phyloP scores from a whole-genome alignment of 2,329 filamentous ascomycete genomes.

The Neocatenulostroma microsporum region DNA sequence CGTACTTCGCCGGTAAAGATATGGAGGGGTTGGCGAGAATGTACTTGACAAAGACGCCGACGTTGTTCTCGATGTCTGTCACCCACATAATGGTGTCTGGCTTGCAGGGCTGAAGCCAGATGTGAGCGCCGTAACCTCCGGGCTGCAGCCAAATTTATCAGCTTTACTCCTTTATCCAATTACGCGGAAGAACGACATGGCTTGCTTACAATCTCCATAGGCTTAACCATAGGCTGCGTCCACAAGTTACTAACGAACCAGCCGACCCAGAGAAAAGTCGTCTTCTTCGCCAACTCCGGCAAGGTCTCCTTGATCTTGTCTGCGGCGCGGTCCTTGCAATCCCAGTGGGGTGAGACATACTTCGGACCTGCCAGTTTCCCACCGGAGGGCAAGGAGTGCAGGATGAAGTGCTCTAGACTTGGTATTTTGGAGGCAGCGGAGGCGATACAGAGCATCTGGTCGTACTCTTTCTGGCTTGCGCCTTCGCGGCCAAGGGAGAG shows the following conservation, averaged over 20 bases:
- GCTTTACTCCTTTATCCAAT: no score
- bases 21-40: constrained; percentile 6
- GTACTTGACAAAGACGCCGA: constrained; percentile 8
- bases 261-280: constrained; percentile 15
- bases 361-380: constrained; percentile 9
- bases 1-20: constrained; percentile 6
- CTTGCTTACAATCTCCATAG: constrained; percentile 8
- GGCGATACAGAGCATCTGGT: constrained; percentile 14
- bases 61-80: constrained; percentile 8
- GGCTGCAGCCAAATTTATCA: not conserved
- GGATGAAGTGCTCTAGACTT: constrained; percentile 12
- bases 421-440: constrained; percentile 9
- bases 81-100: constrained; percentile 1
- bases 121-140: constrained; percentile 2
- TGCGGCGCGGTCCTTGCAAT: constrained; percentile 15
- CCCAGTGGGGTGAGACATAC: constrained; percentile 11
- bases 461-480: constrained; percentile 11
- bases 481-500: constrained; percentile 5
- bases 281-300: constrained; percentile 13
- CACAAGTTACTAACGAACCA: constrained; percentile 12
- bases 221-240: constrained; percentile 4
- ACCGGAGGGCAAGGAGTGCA: constrained; percentile 10
- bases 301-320: constrained; percentile 10
- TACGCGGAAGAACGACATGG: no score
- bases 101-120: constrained; percentile 4